phyloP scores from a whole-genome alignment of 2,329 filamentous ascomycete species.

The Anisogramma anomala region DNA sequence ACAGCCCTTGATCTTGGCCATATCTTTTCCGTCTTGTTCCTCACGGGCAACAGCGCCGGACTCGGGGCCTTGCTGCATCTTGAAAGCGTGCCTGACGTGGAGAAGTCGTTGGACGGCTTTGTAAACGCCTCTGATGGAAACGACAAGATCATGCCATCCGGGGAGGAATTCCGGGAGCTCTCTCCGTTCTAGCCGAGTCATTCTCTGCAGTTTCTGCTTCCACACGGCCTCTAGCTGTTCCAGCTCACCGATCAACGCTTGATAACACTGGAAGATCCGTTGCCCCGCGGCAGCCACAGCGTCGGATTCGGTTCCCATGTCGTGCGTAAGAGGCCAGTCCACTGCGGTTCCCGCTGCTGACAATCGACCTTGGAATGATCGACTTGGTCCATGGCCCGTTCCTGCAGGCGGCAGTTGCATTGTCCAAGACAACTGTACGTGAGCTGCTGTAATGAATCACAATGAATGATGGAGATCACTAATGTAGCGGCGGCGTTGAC shows the following conservation, averaged over 20 bases:
- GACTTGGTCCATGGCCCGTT: no score
- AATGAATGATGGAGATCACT: no score
- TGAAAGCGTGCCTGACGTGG: neutral
- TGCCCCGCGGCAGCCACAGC: no score
- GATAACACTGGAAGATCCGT: no score
- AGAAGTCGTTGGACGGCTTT: conserved; percentile 12
- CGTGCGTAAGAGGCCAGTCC: no score
- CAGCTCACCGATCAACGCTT: conserved; percentile 8
- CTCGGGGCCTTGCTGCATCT: neutral
- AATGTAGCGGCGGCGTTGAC: no score
- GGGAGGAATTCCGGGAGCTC: conserved; percentile 12
- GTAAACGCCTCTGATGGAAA: conserved; percentile 8
- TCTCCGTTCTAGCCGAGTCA: conserved; percentile 11
- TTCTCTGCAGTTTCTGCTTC: conserved; percentile 5
- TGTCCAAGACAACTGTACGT: no score
- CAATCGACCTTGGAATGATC: no score
- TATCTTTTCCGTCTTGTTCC: conserved; percentile 14
- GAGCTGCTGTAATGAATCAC: no score
- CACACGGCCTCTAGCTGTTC: conserved; percentile 9
- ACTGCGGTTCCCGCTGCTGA: no score
- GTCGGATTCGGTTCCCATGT: no score
- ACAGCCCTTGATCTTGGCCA: conserved; percentile 7
- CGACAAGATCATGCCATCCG: conserved; percentile 13
- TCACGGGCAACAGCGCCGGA: neutral
- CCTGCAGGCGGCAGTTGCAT: no score